These are phyloP conservation scores for Isatis lusitanica DNA, from an alignment of 441 rosid genomes.

Conservation along the genomic window DNA sequence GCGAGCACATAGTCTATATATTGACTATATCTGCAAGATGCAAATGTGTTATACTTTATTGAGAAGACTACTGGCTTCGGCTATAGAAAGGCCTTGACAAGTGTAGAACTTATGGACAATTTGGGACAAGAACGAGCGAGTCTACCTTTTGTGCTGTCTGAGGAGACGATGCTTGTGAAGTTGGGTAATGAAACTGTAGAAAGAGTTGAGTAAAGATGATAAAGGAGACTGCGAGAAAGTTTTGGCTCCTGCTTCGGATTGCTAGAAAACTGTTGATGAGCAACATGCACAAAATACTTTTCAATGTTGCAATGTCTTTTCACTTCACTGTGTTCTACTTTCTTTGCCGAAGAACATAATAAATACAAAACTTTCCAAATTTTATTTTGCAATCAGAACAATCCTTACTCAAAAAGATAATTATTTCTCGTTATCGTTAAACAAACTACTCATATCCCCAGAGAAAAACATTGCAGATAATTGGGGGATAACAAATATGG, in stretches of 20 bases:
- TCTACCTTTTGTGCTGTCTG: too few species aligned
- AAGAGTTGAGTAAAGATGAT: too few species aligned
- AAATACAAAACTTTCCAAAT: neutral
- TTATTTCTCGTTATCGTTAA: constrained; percentile 30
- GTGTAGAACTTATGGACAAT: neutral
- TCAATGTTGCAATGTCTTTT: too few species aligned
- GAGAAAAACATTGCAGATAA: constrained; percentile 26
- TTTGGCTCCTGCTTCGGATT: too few species aligned
- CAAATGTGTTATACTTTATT: neutral
- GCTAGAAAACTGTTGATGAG: too few species aligned
- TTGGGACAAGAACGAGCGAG: too few species aligned
- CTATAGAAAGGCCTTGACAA: neutral
- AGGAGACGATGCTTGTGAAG: too few species aligned
- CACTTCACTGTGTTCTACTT: neutral
- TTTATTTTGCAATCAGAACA: constrained; percentile 5
- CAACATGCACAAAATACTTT: too few species aligned
- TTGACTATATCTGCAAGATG: neutral
- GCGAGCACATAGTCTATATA: neutral
- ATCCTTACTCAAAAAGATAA: constrained; percentile 8
- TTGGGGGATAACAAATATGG: constrained; percentile 21
- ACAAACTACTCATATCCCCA: constrained; percentile 26
- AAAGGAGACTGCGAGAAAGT: too few species aligned
- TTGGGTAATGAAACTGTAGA: too few species aligned
- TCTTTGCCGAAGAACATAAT: neutral
- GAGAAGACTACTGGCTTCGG: neutral